These are phyloP conservation scores for Colletotrichum chrysophilum DNA, from an alignment of 2,329 filamentous ascomycete species.

Conservation along the genomic window DNA sequence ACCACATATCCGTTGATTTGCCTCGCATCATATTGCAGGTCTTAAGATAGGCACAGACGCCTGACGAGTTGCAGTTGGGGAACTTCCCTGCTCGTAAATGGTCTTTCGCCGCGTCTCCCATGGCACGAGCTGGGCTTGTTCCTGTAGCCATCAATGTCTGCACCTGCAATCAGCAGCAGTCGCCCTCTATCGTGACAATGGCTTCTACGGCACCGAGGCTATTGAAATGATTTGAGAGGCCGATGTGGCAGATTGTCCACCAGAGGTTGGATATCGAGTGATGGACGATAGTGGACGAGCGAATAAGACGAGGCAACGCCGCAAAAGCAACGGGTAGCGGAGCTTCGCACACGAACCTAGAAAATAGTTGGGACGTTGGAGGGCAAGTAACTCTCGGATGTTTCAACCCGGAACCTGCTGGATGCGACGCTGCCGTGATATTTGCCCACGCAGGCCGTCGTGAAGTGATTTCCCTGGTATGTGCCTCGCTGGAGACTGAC, in stretches of 20 bases:
- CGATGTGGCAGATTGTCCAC: not conserved
- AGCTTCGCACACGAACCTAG: constrained; percentile 4
- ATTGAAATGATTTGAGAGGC: not conserved
- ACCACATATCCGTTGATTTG: not conserved
- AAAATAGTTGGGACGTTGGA: not conserved
- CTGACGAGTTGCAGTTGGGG: not conserved
- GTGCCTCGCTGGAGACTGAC: not conserved
- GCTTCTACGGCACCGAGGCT: not conserved
- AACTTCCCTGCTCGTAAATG: not conserved
- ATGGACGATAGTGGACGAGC: not conserved
- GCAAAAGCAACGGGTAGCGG: not conserved
- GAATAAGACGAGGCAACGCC: not conserved
- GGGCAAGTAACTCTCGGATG: not conserved
- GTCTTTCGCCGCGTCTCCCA: not conserved
- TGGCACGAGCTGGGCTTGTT: not conserved
- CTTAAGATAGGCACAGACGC: constrained; percentile 3
- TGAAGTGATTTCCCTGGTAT: not conserved
- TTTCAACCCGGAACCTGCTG: constrained; percentile 2
- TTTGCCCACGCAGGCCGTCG: not conserved
- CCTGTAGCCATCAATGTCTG: not conserved
- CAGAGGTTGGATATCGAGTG: not conserved
- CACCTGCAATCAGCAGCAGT: not conserved
- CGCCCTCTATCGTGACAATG: not conserved
- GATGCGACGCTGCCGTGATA: not conserved
- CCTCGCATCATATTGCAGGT: constrained; percentile 2